Percentiles rank a stretch among this genome's conserved stretches.
Conservation (phyloP, 306 rosid genomes). For the Geum urbanum region DNA sequence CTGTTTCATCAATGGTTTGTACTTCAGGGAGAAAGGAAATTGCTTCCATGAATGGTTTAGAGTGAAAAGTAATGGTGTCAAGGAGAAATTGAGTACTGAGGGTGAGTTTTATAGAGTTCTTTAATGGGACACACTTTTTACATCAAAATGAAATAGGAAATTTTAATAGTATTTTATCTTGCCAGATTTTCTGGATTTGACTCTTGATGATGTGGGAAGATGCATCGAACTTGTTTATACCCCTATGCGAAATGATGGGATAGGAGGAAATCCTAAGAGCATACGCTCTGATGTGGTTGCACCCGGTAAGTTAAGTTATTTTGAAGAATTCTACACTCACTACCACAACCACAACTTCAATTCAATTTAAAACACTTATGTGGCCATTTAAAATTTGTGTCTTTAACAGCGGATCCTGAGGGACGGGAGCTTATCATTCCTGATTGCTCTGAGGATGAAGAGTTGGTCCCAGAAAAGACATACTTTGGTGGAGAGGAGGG, state of each 20-base stretch:
- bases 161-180: conserved; percentile 26
- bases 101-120: conserved; percentile 45
- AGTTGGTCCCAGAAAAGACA: conserved; percentile 43
- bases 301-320: conserved; percentile 51
- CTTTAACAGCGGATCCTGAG: conserved; percentile 62
- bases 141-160: conserved; percentile 15
- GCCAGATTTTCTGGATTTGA: conserved; percentile 74
- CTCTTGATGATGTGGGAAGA: conserved; percentile 71
- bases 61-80: conserved; percentile 43
- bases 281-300: conserved; percentile 51
- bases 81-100: conserved; percentile 49
- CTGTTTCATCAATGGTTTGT: conserved; percentile 12
- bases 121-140: conserved; percentile 14
- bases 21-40: conserved; percentile 73
- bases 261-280: conserved; percentile 56
- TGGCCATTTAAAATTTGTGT: neutral
- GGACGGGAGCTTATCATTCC: conserved; percentile 78
- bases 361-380: neutral
- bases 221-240: conserved; percentile 72
- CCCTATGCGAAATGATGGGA: conserved; percentile 80
- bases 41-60: conserved; percentile 80
- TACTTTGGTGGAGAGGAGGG: conserved; percentile 98
- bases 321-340: conserved; percentile 9
- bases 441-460: conserved; percentile 61
- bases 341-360: too few relatives aligned